Conservation (phyloP, 768 basidiomycete genomes). For the Russula emetica region DNA sequence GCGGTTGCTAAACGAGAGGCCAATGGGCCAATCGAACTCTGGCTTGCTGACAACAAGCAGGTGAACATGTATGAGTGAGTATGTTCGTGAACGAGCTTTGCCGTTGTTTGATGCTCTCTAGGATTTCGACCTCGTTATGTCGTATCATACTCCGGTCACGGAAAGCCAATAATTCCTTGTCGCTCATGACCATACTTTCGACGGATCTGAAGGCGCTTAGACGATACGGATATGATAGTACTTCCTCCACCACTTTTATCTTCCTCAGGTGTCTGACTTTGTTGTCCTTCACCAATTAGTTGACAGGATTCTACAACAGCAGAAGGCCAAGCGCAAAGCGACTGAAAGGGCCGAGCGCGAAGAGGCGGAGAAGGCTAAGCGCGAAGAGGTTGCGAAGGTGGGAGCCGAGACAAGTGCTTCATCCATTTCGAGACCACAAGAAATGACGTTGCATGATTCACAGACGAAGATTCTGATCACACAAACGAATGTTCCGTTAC, state of each 20-base stretch:
- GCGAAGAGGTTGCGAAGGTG: constrained; percentile 30
- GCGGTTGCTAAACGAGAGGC: constrained; percentile 57
- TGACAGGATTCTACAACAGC: constrained; percentile 45
- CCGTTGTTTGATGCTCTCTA: constrained; percentile 32
- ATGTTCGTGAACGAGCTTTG: background rate
- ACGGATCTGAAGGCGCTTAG: no score
- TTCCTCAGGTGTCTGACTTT: constrained; percentile 24
- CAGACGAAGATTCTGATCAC: constrained; percentile 3
- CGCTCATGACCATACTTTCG: no score
- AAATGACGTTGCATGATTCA: background rate
- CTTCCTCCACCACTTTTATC: constrained; percentile 21
- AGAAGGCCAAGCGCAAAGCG: constrained; percentile 54
- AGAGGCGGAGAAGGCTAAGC: constrained; percentile 5
- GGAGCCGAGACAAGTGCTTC: background rate
- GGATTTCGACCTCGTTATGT: constrained; percentile 82
- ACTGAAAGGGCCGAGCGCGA: constrained; percentile 28
- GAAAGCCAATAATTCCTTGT: no score
- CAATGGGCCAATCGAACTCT: constrained; percentile 34
- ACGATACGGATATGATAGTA: constrained; percentile 84
- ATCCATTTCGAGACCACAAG: constrained; percentile 21
- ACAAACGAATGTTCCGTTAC: background rate
- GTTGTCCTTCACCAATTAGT: constrained; percentile 46
- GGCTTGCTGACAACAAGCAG: no score
- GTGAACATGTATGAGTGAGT: no score
- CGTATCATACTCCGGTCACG: no score